Evolutionary conservation across 306 rosid species (phyloP), one percentile per base, ranked within the genome.

Genomic region (Vigna reflexopilosa): DNA sequence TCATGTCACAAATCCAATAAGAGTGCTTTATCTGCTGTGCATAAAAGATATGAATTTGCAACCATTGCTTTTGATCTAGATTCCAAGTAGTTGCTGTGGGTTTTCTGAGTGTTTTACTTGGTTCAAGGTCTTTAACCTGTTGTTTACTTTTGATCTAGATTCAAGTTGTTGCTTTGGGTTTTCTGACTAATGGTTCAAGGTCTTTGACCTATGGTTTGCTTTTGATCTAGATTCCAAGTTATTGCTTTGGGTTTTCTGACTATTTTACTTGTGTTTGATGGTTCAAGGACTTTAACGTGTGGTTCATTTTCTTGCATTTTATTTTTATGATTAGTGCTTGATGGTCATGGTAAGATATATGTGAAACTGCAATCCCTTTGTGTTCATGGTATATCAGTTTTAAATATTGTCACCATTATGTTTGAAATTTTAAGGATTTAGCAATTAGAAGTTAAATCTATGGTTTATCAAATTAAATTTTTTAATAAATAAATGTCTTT

Each of bases 41-140:
- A 38, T 30, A 50, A 24, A 71, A 71, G 34, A 45, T n/a, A 55
- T 40, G 67, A 24, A 52, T 63, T 32, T 36, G 30, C 77, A 47
- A 20, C 36, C 54, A 58, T 11, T 71, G 7, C 63, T 47, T 30
- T 65, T 44, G 19, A 55, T 74, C 49, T 34, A 8, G 45, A 56
- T 67, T n/a, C 49, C 58, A 65, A 42, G 45, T 47, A 1, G 45
- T 40, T 54, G 16, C 15, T 51, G 54, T 70, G 30, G n/a, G 64
- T 45, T 45, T 70, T 24, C 15, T 71, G 48, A 63, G 14, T 66
- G 12, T 45, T 32, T 70, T 51, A 55, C 40, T 34, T 24, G 49
- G 78, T 19, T 32, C 20, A 30, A 17, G 64, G 73, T 19, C 42
- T 72, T 49, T 44, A 45, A 42, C 28, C 3, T 42, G 52, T 54